Conservation (phyloP, 2,329 filamentous ascomycete genomes). For the Cytospora piceicola region DNA sequence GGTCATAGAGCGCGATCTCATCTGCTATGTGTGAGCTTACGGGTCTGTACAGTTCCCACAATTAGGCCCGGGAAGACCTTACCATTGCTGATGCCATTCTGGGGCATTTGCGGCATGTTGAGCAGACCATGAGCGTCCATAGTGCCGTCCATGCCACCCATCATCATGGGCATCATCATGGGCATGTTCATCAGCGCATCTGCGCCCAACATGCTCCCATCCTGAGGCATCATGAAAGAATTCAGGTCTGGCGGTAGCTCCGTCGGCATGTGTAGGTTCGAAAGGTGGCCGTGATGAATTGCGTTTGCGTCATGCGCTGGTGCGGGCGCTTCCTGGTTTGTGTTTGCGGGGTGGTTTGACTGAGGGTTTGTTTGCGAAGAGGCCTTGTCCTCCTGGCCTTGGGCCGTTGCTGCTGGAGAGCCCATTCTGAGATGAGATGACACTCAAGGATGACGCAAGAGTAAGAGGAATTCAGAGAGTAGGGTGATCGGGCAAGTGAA, state of each 20-base stretch:
- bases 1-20: constrained; percentile 95
- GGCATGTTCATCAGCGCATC: constrained; percentile 36
- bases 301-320: constrained; percentile 12
- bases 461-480: not conserved
- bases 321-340: constrained; percentile 7
- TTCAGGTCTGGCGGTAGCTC: constrained; percentile 30
- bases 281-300: constrained; percentile 25
- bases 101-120: constrained; percentile 23
- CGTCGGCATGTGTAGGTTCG: constrained; percentile 27
- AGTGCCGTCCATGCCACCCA: constrained; percentile 37
- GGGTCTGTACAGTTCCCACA: not conserved
- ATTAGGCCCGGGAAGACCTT: not conserved
- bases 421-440: constrained; percentile 24
- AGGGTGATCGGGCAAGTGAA: constrained; percentile 4
- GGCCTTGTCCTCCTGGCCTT: constrained; percentile 36
- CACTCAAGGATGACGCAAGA: not conserved
- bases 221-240: constrained; percentile 33
- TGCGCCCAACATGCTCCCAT: constrained; percentile 32
- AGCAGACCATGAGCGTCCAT: constrained; percentile 29
- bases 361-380: constrained; percentile 32
- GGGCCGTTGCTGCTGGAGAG: constrained; percentile 22
- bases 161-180: constrained; percentile 40
- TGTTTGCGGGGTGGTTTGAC: constrained; percentile 2
- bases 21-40: constrained; percentile 55
- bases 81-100: constrained; percentile 31